phyloP scores from a whole-genome alignment of 2,329 filamentous ascomycete species.

The Ustulina deusta region DNA sequence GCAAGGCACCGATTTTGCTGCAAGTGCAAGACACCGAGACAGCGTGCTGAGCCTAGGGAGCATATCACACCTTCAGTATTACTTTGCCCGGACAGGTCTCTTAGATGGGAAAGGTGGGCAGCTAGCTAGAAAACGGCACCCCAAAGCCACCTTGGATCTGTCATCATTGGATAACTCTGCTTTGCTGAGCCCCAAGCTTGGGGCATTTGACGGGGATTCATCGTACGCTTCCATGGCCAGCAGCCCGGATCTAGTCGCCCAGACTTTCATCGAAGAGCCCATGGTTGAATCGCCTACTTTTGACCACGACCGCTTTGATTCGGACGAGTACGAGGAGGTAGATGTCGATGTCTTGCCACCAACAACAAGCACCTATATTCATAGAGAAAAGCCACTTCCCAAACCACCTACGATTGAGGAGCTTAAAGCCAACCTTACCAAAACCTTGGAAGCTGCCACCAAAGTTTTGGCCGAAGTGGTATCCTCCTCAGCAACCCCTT shows the following conservation, averaged over 20 bases:
- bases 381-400: constrained; percentile 82
- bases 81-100: constrained; percentile 94
- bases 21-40: constrained; percentile 88
- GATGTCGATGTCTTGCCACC: constrained; percentile 91
- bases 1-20: constrained; percentile 88
- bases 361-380: constrained; percentile 94
- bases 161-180: constrained; percentile 63
- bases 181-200: constrained; percentile 55
- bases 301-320: constrained; percentile 61
- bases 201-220: constrained; percentile 66
- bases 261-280: constrained; percentile 53
- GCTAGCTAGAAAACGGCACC: constrained; percentile 77
- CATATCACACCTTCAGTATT: constrained; percentile 97
- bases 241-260: constrained; percentile 66
- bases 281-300: constrained; percentile 63
- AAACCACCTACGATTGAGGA: constrained; percentile 86
- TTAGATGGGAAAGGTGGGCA: constrained; percentile 94
- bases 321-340: constrained; percentile 71
- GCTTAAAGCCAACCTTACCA: constrained; percentile 73
- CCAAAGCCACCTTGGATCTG: constrained; percentile 68
- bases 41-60: constrained; percentile 96
- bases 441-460: constrained; percentile 53
- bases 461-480: constrained; percentile 75
- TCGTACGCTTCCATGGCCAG: constrained; percentile 70
- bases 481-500: constrained; percentile 30